phyloP scores from a whole-genome alignment of 106 monocot genomes.

The Dactylorhiza incarnata region DNA sequence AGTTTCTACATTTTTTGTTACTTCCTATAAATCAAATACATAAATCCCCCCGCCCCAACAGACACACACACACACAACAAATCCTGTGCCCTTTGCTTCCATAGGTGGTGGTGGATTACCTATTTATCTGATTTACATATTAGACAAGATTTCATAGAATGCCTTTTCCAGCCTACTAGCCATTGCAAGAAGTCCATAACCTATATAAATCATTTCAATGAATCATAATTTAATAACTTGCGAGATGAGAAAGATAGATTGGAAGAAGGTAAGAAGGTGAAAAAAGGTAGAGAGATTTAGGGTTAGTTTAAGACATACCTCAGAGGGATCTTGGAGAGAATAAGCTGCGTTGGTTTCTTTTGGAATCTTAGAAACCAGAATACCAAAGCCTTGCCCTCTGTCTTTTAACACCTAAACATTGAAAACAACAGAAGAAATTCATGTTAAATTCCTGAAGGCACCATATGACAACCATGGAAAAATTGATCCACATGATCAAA shows the following conservation, averaged over 20 bases:
- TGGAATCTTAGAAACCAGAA: slow-evolving; percentile 61
- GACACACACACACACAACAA: no score
- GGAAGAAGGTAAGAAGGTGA: neutral
- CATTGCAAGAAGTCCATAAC: slow-evolving; percentile 23
- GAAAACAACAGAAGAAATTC: neutral
- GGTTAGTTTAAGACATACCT: slow-evolving; percentile 18
- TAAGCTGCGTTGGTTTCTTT: slow-evolving; percentile 61
- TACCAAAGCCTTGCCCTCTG: slow-evolving; percentile 60
- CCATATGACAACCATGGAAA: no score
- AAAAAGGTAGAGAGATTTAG: neutral
- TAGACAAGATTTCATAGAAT: neutral
- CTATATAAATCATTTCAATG: slow-evolving; percentile 6
- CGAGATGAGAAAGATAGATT: neutral
- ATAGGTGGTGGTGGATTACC: no score
- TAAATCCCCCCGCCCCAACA: no score
- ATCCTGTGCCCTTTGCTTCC: no score
- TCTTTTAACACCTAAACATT: slow-evolving; percentile 28
- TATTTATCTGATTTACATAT: neutral
- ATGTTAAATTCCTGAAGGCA: neutral
- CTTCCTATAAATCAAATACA: no score
- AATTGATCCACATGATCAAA: no score
- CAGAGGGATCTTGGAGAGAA: slow-evolving; percentile 53
- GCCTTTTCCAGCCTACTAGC: slow-evolving; percentile 14
- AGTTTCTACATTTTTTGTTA: no score
- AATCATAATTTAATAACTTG: no score